A percentile compares a stretch with the other conserved stretches of the same genome.
These are phyloP conservation scores for Cinnamomum chago DNA, from an alignment of 164 flowering plant genomes.

Conservation along the genomic window DNA sequence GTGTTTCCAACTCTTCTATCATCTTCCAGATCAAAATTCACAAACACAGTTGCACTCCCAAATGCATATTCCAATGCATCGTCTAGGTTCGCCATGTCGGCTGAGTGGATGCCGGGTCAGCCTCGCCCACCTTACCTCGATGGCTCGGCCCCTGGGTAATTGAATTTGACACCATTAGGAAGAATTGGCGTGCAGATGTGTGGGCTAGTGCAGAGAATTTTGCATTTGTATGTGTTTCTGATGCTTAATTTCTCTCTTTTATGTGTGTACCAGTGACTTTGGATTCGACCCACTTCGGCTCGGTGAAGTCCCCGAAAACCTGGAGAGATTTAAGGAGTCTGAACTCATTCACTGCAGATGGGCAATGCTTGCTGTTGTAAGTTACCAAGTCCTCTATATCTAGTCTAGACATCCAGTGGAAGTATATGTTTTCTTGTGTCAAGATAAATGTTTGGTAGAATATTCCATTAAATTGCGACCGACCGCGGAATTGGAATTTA, in stretches of 20 bases:
- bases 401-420: too few species aligned
- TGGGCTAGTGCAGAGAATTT: background rate
- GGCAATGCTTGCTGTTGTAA: constrained; percentile 99
- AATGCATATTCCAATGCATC: constrained; percentile 31
- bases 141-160: constrained; percentile 97
- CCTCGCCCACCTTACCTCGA: constrained; percentile 98
- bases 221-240: background rate
- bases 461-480: too few species aligned
- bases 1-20: constrained; percentile 67
- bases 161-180: background rate
- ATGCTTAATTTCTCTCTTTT: background rate
- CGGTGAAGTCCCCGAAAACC: constrained; percentile 86
- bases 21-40: constrained; percentile 71
- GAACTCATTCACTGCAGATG: constrained; percentile 98
- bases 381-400: constrained; percentile 13
- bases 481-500: too few species aligned
- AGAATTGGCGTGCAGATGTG: background rate
- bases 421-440: too few species aligned
- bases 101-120: constrained; percentile 99
- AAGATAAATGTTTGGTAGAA: too few species aligned
- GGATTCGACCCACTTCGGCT: constrained; percentile 96
- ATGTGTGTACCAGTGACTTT: constrained; percentile 58
- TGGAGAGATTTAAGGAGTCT: constrained; percentile 95
- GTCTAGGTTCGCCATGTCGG: constrained; percentile 65
- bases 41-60: constrained; percentile 37